Percentiles rank a stretch among this genome's conserved stretches.
Conservation (phyloP, 2,329 filamentous ascomycete species). For the Phaeosphaeria sp. region DNA sequence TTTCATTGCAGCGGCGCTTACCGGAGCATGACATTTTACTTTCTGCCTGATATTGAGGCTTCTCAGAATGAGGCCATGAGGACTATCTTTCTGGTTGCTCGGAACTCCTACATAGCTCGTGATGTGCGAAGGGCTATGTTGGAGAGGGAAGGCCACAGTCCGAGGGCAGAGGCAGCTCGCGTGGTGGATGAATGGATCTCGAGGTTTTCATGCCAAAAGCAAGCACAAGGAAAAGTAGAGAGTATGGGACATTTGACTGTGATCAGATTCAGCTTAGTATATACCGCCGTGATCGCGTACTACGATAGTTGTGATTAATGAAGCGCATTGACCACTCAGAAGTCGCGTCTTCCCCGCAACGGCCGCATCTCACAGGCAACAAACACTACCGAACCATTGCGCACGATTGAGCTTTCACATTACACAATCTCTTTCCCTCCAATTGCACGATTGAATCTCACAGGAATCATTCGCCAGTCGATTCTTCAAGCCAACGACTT, state of each 20-base stretch:
- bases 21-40: conserved; percentile 7
- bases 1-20: conserved; percentile 29
- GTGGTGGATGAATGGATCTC: conserved; percentile 1
- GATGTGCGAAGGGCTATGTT: conserved; percentile 2
- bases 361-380: neutral
- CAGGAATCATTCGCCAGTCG: too few species aligned
- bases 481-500: too few species aligned
- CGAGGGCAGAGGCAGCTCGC: conserved; percentile 11
- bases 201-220: neutral
- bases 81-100: conserved; percentile 15
- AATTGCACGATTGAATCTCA: neutral
- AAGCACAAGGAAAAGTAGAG: neutral
- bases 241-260: conserved; percentile 8
- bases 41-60: too few species aligned
- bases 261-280: neutral
- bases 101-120: conserved; percentile 19
- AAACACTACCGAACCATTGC: neutral
- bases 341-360: conserved; percentile 33
- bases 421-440: neutral
- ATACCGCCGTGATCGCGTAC: too few species aligned
- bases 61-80: neutral
- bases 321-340: conserved; percentile 15
- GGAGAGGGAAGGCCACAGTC: neutral
- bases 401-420: neutral
- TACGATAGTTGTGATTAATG: conserved; percentile 7